A percentile compares a stretch with the other conserved stretches of the same genome.
Conservation (phyloP, 345 rosid species). For the Eucalyptus cloeziana region DNA sequence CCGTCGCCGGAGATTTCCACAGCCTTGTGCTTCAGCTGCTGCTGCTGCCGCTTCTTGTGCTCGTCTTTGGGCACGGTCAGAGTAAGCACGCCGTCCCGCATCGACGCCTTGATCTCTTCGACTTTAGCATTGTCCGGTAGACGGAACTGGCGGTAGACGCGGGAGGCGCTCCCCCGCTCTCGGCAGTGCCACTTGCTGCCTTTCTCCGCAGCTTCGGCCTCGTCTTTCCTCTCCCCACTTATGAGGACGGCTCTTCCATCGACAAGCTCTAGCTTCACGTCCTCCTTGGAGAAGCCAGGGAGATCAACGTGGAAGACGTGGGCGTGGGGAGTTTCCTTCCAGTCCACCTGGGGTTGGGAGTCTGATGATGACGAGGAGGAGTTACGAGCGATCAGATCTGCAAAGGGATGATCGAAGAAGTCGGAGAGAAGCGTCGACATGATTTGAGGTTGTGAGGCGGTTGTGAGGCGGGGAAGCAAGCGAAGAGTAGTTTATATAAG, state of each 20-base stretch:
- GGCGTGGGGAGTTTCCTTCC: constrained; percentile 26
- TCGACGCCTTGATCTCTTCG: constrained; percentile 23
- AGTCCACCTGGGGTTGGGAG: constrained; percentile 8
- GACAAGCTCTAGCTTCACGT: constrained; percentile 21
- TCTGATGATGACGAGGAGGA: neutral
- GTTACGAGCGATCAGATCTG: neutral
- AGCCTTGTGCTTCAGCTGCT: neutral
- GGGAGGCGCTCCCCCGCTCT: constrained; percentile 4
- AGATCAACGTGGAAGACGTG: constrained; percentile 23
- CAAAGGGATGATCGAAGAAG: neutral
- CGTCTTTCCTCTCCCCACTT: constrained; percentile 7
- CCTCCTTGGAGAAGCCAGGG: constrained; percentile 24
- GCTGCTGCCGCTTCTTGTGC: neutral
- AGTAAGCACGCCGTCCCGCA: constrained; percentile 20
- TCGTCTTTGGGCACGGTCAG: constrained; percentile 14
- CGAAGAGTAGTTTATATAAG: neutral
- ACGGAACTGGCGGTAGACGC: constrained; percentile 10
- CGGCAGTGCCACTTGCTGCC: constrained; percentile 22
- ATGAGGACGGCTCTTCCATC: constrained; percentile 1
- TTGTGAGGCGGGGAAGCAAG: neutral
- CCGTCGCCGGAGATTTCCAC: constrained; percentile 6
- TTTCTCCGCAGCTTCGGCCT: neutral
- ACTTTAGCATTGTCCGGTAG: constrained; percentile 17
- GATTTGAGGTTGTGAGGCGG: neutral
- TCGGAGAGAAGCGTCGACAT: neutral